Conservation (phyloP, 768 basidiomycete species). For the Goffeauzyma gilvescens region DNA sequence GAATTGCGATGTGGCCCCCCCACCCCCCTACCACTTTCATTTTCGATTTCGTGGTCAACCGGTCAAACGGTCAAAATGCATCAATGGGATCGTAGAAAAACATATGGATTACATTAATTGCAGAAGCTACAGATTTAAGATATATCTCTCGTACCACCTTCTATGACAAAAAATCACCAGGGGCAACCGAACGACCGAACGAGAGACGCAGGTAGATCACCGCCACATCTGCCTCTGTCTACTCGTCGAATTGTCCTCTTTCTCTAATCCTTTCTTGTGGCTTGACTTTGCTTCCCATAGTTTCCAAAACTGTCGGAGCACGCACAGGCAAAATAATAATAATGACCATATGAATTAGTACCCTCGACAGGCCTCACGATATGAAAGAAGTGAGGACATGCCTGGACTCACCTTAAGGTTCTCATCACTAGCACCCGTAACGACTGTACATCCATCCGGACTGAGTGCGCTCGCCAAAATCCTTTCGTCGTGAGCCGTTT, state of each 20-base stretch:
- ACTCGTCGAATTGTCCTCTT: constrained; percentile 1
- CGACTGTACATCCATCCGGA: constrained; percentile 77
- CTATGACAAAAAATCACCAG: too few relatives aligned
- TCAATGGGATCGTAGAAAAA: too few relatives aligned
- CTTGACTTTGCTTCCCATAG: constrained; percentile 32
- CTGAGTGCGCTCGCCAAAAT: constrained; percentile 68
- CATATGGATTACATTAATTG: too few relatives aligned
- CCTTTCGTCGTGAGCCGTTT: constrained; percentile 80
- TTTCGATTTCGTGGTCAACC: too few relatives aligned
- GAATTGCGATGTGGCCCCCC: too few relatives aligned
- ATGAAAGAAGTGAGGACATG: background rate
- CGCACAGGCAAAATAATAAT: background rate
- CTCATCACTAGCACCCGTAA: constrained; percentile 84
- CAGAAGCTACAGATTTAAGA: too few relatives aligned
- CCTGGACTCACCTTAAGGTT: constrained; percentile 47
- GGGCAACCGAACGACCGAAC: too few relatives aligned
- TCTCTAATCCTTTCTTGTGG: constrained; percentile 20
- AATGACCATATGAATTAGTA: background rate
- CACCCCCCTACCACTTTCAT: too few relatives aligned
- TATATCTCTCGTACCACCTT: too few relatives aligned
- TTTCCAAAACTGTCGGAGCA: constrained; percentile 48
- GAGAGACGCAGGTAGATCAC: too few relatives aligned
- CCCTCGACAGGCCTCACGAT: background rate
- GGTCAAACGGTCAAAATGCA: too few relatives aligned
- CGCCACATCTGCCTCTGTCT: too few relatives aligned